Evolutionary conservation across 495 filamentous ascomycete genomes (phyloP).

Genomic region (Podospora didyma): DNA sequence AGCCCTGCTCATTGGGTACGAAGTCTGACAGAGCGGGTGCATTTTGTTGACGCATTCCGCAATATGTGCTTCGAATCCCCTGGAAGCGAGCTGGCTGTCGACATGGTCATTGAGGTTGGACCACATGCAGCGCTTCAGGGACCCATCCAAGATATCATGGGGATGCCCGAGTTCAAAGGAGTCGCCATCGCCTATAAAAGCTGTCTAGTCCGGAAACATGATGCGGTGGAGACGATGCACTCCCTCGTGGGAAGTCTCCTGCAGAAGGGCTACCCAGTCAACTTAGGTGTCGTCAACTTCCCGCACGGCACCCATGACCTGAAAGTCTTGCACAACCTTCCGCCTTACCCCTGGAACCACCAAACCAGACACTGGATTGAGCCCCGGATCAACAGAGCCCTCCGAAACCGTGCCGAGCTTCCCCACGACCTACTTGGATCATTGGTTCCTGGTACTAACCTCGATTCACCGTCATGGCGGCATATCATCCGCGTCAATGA

Average conservation of each 20-base stretch:
- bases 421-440: slow-evolving; percentile 50
- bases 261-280: slow-evolving; percentile 34
- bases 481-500: slow-evolving; percentile 37
- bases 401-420: slow-evolving; percentile 27
- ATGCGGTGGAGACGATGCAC: slow-evolving; percentile 31
- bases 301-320: slow-evolving; percentile 26
- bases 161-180: slow-evolving; percentile 16
- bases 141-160: slow-evolving; percentile 50
- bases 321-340: slow-evolving; percentile 30
- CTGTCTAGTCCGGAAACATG: slow-evolving; percentile 28
- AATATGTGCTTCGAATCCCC: slow-evolving; percentile 22
- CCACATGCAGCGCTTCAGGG: slow-evolving; percentile 45
- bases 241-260: slow-evolving; percentile 24
- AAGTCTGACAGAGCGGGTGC: slow-evolving; percentile 42
- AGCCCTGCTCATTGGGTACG: slow-evolving; percentile 39
- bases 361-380: slow-evolving; percentile 41
- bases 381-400: slow-evolving; percentile 37
- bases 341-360: slow-evolving; percentile 46
- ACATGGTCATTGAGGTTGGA: slow-evolving; percentile 36
- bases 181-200: slow-evolving; percentile 21
- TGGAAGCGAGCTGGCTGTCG: slow-evolving; percentile 12
- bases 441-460: slow-evolving; percentile 23
- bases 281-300: slow-evolving; percentile 38
- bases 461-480: slow-evolving; percentile 38
- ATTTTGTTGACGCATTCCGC: slow-evolving; percentile 38